These are phyloP conservation scores for Intubia oerlemansii DNA, from an alignment of 2,329 filamentous ascomycete genomes.

Conservation along the genomic window DNA sequence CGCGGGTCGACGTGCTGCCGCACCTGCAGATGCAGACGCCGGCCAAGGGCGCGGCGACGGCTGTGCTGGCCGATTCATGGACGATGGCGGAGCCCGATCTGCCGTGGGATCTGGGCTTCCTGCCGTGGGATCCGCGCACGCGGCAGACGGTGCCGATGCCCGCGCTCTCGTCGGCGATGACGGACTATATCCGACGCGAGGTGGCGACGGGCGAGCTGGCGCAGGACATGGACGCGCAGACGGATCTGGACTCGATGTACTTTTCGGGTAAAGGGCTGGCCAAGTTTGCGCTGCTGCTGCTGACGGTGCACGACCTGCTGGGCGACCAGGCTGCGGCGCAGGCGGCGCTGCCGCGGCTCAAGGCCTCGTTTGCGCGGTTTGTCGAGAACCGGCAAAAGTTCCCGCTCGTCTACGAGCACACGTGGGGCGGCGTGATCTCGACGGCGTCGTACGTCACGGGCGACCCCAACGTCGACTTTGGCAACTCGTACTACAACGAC, in stretches of 20 bases:
- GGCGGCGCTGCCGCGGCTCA: slow-evolving; percentile 37
- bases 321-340: slow-evolving; percentile 33
- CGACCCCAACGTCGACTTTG: slow-evolving; percentile 59
- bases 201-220: slow-evolving; percentile 45
- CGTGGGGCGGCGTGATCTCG: slow-evolving; percentile 67
- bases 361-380: slow-evolving; percentile 45
- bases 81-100: slow-evolving; percentile 56
- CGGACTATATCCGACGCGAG: slow-evolving; percentile 33
- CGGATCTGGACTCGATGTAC: slow-evolving; percentile 72
- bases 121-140: slow-evolving; percentile 47
- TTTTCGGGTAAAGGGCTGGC: slow-evolving; percentile 64
- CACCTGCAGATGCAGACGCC: slow-evolving; percentile 51
- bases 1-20: slow-evolving; percentile 22
- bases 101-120: slow-evolving; percentile 53
- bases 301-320: slow-evolving; percentile 41
- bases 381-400: slow-evolving; percentile 44
- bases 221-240: slow-evolving; percentile 53
- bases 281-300: slow-evolving; percentile 53
- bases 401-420: slow-evolving; percentile 41
- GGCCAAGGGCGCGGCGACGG: slow-evolving; percentile 64
- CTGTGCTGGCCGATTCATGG: slow-evolving; percentile 52
- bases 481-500: slow-evolving; percentile 70
- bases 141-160: slow-evolving; percentile 19
- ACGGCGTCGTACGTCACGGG: slow-evolving; percentile 49
- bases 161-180: slow-evolving; percentile 28